Evolutionary conservation across 2,329 filamentous ascomycete species (phyloP).

Genomic region (Fusarium sp.): DNA sequence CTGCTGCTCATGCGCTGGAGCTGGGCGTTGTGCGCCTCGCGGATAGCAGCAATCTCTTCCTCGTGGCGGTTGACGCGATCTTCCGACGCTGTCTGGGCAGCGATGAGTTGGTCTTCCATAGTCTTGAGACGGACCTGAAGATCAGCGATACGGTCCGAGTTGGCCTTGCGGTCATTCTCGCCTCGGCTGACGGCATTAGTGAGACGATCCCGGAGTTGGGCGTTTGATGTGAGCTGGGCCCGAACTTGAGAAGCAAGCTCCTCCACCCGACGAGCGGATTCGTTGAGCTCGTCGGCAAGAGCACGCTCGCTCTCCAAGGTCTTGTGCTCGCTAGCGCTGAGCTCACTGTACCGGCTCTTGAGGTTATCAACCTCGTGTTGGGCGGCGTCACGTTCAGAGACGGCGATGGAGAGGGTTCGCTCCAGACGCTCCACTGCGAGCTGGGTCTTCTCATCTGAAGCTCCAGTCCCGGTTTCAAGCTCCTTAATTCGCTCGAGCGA

Average conservation of each 20-base stretch:
- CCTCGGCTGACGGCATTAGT: slow-evolving; percentile 85
- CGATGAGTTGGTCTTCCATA: slow-evolving; percentile 87
- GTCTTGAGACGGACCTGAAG: slow-evolving; percentile 85
- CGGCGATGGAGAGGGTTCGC: slow-evolving; percentile 76
- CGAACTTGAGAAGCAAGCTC: slow-evolving; percentile 85
- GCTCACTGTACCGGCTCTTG: slow-evolving; percentile 71
- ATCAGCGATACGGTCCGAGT: slow-evolving; percentile 85
- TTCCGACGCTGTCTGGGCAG: slow-evolving; percentile 89
- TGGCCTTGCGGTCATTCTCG: slow-evolving; percentile 85
- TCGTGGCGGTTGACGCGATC: slow-evolving; percentile 88
- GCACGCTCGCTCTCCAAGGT: slow-evolving; percentile 73
- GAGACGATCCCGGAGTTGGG: slow-evolving; percentile 81
- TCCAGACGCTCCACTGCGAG: slow-evolving; percentile 77
- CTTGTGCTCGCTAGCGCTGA: slow-evolving; percentile 70
- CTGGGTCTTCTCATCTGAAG: slow-evolving; percentile 71
- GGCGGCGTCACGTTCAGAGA: slow-evolving; percentile 81
- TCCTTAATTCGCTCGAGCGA: slow-evolving; percentile 77
- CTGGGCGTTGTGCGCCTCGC: slow-evolving; percentile 83
- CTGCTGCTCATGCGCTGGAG: slow-evolving; percentile 80
- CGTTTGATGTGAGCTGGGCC: slow-evolving; percentile 85
- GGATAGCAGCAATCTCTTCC: slow-evolving; percentile 83
- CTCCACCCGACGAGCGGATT: slow-evolving; percentile 84
- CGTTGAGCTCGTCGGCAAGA: slow-evolving; percentile 78
- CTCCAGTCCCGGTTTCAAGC: slow-evolving; percentile 60
- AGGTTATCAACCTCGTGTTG: slow-evolving; percentile 76